Evolutionary conservation across 169 alveolate species (phyloP).

Genomic region (Eimeria acervulina): DNA sequence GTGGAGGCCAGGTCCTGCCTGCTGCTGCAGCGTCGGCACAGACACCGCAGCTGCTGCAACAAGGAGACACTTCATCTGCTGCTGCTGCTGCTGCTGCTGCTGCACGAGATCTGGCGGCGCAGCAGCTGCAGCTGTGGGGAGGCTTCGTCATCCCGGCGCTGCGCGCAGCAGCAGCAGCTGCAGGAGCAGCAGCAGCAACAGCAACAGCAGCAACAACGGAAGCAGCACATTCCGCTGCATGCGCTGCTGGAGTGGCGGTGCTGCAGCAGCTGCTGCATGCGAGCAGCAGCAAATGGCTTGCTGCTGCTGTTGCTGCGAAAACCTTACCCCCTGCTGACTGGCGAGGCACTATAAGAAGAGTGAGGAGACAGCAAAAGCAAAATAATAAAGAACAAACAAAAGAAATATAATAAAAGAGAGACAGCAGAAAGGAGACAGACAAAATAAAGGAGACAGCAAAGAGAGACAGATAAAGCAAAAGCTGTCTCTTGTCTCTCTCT

Average conservation of each 20-base stretch:
- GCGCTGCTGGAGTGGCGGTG: conserved; percentile 46
- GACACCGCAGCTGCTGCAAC: conserved; percentile 7
- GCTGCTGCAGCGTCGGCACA: conserved; percentile 7
- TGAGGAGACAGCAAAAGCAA: background rate
- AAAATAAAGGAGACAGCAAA: background rate
- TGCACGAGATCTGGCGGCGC: conserved; percentile 19
- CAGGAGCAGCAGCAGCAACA: conserved; percentile 27
- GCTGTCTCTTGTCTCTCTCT: background rate
- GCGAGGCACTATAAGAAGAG: background rate
- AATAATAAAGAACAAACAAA: background rate
- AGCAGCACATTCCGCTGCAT: conserved; percentile 14
- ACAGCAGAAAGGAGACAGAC: background rate
- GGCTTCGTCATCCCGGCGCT: background rate
- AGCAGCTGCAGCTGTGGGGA: conserved; percentile 41
- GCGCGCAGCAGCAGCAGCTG: too few species aligned
- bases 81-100: conserved; percentile 27
- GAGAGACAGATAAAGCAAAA: background rate
- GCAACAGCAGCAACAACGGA: conserved; percentile 4
- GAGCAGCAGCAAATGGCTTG: conserved; percentile 40
- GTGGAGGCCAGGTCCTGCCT: background rate
- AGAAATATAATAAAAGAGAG: background rate
- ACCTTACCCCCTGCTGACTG: background rate
- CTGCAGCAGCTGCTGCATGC: background rate
- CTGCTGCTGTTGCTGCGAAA: conserved; percentile 7
- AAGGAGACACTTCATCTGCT: background rate